Evolutionary conservation across 805 yeast species (phyloP).

Genomic region (Pichia kluyveri): DNA sequence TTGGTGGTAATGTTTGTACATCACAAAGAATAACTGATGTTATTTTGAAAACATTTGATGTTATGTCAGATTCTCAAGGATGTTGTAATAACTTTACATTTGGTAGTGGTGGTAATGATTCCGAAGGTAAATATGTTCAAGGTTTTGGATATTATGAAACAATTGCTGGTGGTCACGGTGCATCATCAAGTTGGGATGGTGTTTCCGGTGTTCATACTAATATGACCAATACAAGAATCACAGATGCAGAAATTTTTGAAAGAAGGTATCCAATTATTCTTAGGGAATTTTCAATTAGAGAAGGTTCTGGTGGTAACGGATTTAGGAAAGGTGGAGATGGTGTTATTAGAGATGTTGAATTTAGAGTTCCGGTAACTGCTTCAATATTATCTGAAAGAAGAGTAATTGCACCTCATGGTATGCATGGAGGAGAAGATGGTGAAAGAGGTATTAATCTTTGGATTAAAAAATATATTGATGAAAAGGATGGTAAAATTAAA

Average conservation of each 20-base stretch:
- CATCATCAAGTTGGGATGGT: constrained; percentile 76
- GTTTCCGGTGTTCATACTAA: constrained; percentile 87
- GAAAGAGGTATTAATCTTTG: constrained; percentile 57
- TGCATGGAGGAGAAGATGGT: constrained; percentile 76
- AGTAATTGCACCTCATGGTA: constrained; percentile 76
- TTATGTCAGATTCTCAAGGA: constrained; percentile 94
- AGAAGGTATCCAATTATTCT: constrained; percentile 79
- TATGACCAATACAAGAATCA: constrained; percentile 89
- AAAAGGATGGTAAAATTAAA: constrained; percentile 23
- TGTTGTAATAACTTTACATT: constrained; percentile 92
- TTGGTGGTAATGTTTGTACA: constrained; percentile 91
- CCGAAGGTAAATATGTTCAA: constrained; percentile 40
- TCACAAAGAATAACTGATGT: constrained; percentile 91
- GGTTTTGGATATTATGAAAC: constrained; percentile 93
- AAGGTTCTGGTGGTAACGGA: constrained; percentile 77
- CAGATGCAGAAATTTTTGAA: constrained; percentile 86
- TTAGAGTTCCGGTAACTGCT: constrained; percentile 59
- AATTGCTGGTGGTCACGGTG: constrained; percentile 94
- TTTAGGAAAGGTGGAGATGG: constrained; percentile 75
- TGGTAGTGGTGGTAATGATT: constrained; percentile 62
- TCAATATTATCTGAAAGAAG: constrained; percentile 85
- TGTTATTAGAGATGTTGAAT: constrained; percentile 76
- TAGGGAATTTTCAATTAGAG: constrained; percentile 60
- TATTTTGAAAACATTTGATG: constrained; percentile 73
- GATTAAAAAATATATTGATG: constrained; percentile 26